Percentiles rank a stretch among this genome's conserved stretches.
Evolutionary conservation across 2,329 filamentous ascomycete species (phyloP).

Genomic region (Fusarium sublunatum): DNA sequence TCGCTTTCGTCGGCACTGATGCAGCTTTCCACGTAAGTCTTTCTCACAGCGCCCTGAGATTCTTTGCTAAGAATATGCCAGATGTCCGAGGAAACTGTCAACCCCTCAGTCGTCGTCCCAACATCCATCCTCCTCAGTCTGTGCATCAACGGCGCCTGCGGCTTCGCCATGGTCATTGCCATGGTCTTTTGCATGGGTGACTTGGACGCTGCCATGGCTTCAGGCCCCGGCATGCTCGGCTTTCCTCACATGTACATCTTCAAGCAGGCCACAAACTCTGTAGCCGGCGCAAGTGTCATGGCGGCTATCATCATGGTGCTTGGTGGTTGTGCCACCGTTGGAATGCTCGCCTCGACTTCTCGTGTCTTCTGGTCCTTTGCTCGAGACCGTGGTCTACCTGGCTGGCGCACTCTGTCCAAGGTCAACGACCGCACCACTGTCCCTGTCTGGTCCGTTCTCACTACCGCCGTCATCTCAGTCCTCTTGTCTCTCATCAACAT

Average conservation of each 20-base stretch:
- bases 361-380: slow-evolving; percentile 67
- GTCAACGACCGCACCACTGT: slow-evolving; percentile 46
- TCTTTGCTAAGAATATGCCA: slow-evolving; percentile 17
- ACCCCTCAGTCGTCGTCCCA: slow-evolving; percentile 63
- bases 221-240: slow-evolving; percentile 54
- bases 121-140: slow-evolving; percentile 62
- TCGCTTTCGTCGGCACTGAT: slow-evolving; percentile 50
- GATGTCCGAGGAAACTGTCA: slow-evolving; percentile 60
- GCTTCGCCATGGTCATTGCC: slow-evolving; percentile 67
- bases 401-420: slow-evolving; percentile 46
- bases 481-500: slow-evolving; percentile 51
- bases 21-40: slow-evolving; percentile 48
- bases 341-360: slow-evolving; percentile 67
- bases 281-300: slow-evolving; percentile 62
- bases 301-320: slow-evolving; percentile 61
- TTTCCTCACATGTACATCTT: slow-evolving; percentile 72
- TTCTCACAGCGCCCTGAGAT: fast-evolving
- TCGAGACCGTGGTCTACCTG: slow-evolving; percentile 49
- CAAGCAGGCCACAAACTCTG: slow-evolving; percentile 60
- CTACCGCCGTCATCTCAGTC: slow-evolving; percentile 44
- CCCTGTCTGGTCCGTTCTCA: slow-evolving; percentile 45
- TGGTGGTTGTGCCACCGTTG: slow-evolving; percentile 61
- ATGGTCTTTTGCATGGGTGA: slow-evolving; percentile 66
- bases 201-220: slow-evolving; percentile 56
- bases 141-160: slow-evolving; percentile 62